Evolutionary conservation across 495 filamentous ascomycete genomes (phyloP), one percentile per base, ranked within the genome.

Genomic region (Aeminium ludgeri): DNA sequence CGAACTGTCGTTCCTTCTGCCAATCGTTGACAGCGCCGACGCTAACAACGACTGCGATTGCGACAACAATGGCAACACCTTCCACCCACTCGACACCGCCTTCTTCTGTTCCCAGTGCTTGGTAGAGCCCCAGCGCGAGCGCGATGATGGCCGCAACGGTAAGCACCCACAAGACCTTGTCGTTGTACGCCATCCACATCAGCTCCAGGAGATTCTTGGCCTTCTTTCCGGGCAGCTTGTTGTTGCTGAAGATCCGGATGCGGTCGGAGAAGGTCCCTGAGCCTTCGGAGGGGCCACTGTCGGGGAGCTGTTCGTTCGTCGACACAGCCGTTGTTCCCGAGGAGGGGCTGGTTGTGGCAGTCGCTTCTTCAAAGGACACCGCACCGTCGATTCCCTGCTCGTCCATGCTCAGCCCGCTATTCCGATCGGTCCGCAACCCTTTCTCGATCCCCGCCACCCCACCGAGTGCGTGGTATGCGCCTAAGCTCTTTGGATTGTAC

Each of bases 101-200:
- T 33, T 55, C 48, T 10, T 52, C 56, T 8, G 44, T 33, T 8
- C 65, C 65, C 31, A 77, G 59, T 4, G 74, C 72, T 55, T 79
- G 72, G 43, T 78, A 79, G 12, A 80, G 70, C 20, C 86, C 86
- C 11, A 94, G 67, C 1, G 76, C 81, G n/a, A 94, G 65, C 4
- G 86, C 91, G 28, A 94, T 72, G 20, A 74, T 64, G 6, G 85
- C 86, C 3, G 86, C 84, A 34, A 76, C 60, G 1, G 80, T 81
- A 40, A 94, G 64, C 5, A 93, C 59, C 36, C 86, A 78, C 12
- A 89, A 59, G 16, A 89, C 78, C 45, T 85, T 86, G 57, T 91
- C 83, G 36, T 84, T 80, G 50, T 80, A 82, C 2, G 82, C 80
- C 52, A 81, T 77, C 81, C 81, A 89, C 30, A 82, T 78, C 15